A percentile compares a stretch with the other conserved stretches of the same genome.
phyloP scores from a whole-genome alignment of 768 basidiomycete species.

The Agaricus sinodeliciosus region DNA sequence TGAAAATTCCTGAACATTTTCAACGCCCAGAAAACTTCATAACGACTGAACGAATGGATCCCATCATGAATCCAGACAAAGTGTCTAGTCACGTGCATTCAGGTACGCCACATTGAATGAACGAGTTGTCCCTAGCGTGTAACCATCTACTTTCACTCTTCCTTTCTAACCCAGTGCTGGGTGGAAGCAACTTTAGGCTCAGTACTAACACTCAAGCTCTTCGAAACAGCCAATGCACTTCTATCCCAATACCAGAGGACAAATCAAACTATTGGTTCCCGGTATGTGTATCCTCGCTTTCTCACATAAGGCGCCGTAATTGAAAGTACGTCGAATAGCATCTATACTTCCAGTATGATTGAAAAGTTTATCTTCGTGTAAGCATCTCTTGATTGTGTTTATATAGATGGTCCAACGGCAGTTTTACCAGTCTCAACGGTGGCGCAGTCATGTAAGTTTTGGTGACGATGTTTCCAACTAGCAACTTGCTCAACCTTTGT shows the following conservation, averaged over 20 bases:
- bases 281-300: slow-evolving; percentile 21
- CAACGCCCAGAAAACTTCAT: slow-evolving; percentile 24
- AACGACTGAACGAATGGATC: slow-evolving; percentile 43
- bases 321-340: slow-evolving; percentile 23
- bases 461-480: not conserved
- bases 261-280: slow-evolving; percentile 50
- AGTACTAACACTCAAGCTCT: slow-evolving; percentile 33
- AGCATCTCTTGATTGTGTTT: not conserved
- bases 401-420: slow-evolving; percentile 39
- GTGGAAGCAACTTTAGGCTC: slow-evolving; percentile 46
- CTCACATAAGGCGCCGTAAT: not conserved
- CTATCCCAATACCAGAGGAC: slow-evolving; percentile 47
- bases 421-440: slow-evolving; percentile 35
- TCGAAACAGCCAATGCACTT: slow-evolving; percentile 42
- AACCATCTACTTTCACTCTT: not conserved
- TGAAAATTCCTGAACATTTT: not conserved
- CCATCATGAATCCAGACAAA: slow-evolving; percentile 39
- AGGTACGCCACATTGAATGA: slow-evolving; percentile 18
- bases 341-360: slow-evolving; percentile 42
- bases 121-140: slow-evolving; percentile 1
- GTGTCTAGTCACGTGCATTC: slow-evolving; percentile 43
- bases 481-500: slow-evolving; percentile 2
- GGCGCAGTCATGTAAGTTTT: slow-evolving; percentile 37
- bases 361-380: not conserved
- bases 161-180: slow-evolving; percentile 29